Base-by-base conservation (phyloP, 306 rosid species). In the Hylodesmum podocarpum region DNA sequence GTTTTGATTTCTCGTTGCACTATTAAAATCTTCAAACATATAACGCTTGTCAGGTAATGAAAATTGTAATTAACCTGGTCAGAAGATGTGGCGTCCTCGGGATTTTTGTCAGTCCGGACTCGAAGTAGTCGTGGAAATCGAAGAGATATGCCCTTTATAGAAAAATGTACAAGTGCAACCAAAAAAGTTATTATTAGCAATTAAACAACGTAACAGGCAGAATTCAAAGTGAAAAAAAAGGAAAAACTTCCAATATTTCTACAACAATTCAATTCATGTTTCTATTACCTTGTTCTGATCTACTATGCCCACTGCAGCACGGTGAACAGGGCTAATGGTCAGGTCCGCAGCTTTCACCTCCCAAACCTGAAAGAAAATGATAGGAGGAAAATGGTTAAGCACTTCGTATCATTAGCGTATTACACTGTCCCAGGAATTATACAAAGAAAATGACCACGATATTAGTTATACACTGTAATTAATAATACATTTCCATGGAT, bases 281-380 rank as follows among this genome's bases (percentile, higher is more conserved):
- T 51, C 64, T 79, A 89, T 91, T 86, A 95, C 97, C 99, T 92
- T 95, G 37, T 80, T 71, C 7, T 88, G 31, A 83, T 90, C 97
- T 66, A 92, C 91, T 49, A 83, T 89, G 82, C 99, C 97, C 21
- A 82, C 86, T 70, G 91, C 99, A 69, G 99, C 99, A 50, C 87
- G 93, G 77, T 95, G 78, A 86, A 95, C 93, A 18, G 98, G 97
- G 81, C 97, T 95, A 82, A 95, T 87, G 61, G 97, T 92, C 88
- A 95, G 80, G 71, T 95, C 99, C 36, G 99, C 99, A 47, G 97
- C 97, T 84, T 89, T 95, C 72, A 95, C 97, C 85, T 89, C 97
- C 97, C 99, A 92, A 76, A 95, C 97, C 98, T 95, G 74, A 14
- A 80, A 61, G 77, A 69, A 81, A 66, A 49, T 36, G 74, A 6